These are phyloP conservation scores for Phenoliferia sp. DNA, from an alignment of 1,284 basidiomycete genomes.

Conservation along the genomic window DNA sequence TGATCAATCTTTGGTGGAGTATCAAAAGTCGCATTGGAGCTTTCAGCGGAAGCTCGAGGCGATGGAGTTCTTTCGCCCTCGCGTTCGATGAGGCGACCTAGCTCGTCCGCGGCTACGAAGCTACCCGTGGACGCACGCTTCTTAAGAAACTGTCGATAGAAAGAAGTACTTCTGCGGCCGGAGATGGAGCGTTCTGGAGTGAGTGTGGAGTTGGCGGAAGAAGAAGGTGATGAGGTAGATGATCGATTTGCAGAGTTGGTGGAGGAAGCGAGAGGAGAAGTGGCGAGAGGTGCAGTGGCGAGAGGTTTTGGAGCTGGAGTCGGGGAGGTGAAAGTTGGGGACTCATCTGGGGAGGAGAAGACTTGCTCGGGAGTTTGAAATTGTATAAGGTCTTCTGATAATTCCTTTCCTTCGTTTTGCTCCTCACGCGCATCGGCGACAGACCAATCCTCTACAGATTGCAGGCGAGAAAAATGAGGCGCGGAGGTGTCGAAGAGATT, in stretches of 20 bases:
- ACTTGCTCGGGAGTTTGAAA: background rate
- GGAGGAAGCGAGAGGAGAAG: background rate
- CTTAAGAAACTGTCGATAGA: conserved; percentile 25
- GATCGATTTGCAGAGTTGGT: too few species aligned
- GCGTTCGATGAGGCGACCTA: conserved; percentile 3
- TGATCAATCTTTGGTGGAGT: background rate
- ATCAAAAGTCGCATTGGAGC: background rate
- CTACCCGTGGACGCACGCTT: conserved; percentile 7
- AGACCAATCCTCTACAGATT: background rate
- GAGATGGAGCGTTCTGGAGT: background rate
- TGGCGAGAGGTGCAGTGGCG: background rate
- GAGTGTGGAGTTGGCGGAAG: background rate
- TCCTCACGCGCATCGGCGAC: background rate
- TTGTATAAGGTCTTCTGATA: background rate
- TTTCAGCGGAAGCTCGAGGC: background rate
- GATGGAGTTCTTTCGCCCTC: background rate
- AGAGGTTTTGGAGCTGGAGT: background rate
- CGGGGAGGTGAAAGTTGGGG: background rate
- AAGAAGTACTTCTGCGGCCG: background rate
- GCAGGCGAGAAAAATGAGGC: background rate
- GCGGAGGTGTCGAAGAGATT: conserved; percentile 19
- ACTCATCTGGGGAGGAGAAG: background rate
- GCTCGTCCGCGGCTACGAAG: conserved; percentile 6
- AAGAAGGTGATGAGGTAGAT: background rate
- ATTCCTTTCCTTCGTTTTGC: background rate